phyloP scores from a whole-genome alignment of 129 eudicot genomes.

The Helianthus tuberosus region DNA sequence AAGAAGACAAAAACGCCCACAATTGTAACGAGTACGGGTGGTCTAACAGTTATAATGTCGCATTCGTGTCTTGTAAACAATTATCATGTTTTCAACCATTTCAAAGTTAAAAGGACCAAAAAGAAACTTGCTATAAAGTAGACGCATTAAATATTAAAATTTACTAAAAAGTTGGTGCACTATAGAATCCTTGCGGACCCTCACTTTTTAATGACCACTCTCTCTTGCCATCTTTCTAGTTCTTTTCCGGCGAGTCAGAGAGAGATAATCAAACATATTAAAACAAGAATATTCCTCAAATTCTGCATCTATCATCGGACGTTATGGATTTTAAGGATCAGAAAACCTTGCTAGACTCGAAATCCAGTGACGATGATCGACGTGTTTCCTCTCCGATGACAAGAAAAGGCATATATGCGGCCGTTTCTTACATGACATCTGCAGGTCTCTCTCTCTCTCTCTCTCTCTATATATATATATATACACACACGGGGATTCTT shows the following conservation, averaged over 20 bases:
- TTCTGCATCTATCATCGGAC: slow-evolving; percentile 17
- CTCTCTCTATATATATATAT: slow-evolving; percentile 16
- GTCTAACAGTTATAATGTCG: too few species aligned
- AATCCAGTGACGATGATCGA: slow-evolving; percentile 20
- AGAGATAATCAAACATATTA: background rate
- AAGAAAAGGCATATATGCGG: slow-evolving; percentile 37
- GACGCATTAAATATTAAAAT: slow-evolving; percentile 1
- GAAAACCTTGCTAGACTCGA: slow-evolving; percentile 20
- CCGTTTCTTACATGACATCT: slow-evolving; percentile 46
- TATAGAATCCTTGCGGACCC: slow-evolving; percentile 41
- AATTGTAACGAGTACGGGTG: too few species aligned
- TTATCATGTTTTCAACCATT: background rate
- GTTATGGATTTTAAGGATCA: slow-evolving; percentile 33
- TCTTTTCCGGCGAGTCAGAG: slow-evolving; percentile 15
- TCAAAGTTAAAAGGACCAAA: slow-evolving; percentile 2
- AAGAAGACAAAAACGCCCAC: too few species aligned
- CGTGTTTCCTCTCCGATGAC: slow-evolving; percentile 36
- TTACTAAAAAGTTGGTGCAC: slow-evolving; percentile 19
- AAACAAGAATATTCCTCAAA: slow-evolving; percentile 15
- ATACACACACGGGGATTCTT: background rate
- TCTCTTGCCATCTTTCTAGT: slow-evolving; percentile 22
- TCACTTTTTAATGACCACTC: slow-evolving; percentile 26
- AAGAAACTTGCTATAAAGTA: background rate
- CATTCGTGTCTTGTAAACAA: background rate
- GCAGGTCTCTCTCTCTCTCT: slow-evolving; percentile 43